phyloP scores from a whole-genome alignment of 202 grass and related monocot species.

The Musa balbisiana region DNA sequence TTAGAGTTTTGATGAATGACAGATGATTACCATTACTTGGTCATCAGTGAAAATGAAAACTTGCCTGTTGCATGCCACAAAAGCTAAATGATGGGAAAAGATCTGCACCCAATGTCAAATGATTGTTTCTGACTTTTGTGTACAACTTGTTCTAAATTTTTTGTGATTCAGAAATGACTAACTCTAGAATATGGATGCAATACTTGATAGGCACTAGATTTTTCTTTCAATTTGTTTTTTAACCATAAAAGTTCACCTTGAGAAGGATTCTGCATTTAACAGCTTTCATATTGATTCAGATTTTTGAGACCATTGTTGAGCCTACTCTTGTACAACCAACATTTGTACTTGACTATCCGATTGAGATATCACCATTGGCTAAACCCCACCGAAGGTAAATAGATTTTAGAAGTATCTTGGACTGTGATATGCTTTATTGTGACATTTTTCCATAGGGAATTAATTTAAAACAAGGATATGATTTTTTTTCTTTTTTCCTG shows the following conservation, averaged over 20 bases:
- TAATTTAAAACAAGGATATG: background rate
- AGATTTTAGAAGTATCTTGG: slow-evolving; percentile 2
- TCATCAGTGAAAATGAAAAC: too few relatives aligned
- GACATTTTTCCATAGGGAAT: background rate
- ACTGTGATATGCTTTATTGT: background rate
- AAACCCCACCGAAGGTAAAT: slow-evolving; percentile 87
- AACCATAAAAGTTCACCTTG: background rate
- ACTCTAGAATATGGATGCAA: background rate
- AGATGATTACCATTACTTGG: too few relatives aligned
- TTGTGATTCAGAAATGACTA: background rate
- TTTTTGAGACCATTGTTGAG: slow-evolving; percentile 92
- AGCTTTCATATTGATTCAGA: slow-evolving; percentile 33
- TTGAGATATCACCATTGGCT: slow-evolving; percentile 92
- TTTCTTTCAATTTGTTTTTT: background rate
- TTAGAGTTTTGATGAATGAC: too few relatives aligned
- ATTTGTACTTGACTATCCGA: slow-evolving; percentile 98
- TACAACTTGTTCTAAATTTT: too few relatives aligned
- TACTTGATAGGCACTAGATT: background rate
- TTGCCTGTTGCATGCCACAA: too few relatives aligned
- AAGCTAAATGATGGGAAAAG: too few relatives aligned
- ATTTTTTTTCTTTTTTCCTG: background rate
- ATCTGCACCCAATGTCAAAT: too few relatives aligned
- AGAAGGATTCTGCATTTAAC: background rate
- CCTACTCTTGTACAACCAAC: slow-evolving; percentile 85
- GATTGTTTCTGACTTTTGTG: too few relatives aligned